A percentile compares a stretch with the other conserved stretches of the same genome.
These are phyloP conservation scores for Neurospora sp. DNA, from an alignment of 495 filamentous ascomycete genomes.

Conservation along the genomic window DNA sequence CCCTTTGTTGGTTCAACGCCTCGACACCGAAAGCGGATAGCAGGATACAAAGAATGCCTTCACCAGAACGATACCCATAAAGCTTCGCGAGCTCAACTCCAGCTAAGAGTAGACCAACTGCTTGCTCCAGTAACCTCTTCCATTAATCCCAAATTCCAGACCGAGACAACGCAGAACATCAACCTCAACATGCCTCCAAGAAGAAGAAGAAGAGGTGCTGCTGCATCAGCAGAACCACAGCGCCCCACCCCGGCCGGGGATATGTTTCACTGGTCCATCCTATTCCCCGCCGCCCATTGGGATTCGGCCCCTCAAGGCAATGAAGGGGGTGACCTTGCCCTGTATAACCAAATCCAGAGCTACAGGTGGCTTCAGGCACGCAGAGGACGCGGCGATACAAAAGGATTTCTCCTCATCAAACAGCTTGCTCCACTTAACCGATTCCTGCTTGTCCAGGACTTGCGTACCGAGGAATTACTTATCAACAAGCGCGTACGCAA, in stretches of 20 bases:
- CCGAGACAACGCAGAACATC: neutral
- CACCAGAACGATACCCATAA: neutral
- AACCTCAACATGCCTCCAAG: neutral
- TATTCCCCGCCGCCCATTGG: neutral
- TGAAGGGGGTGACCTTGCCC: neutral
- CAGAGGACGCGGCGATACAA: neutral
- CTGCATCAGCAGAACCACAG: neutral
- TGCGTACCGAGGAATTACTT: neutral
- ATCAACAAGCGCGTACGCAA: conserved; percentile 5
- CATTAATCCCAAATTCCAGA: neutral
- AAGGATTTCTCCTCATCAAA: conserved; percentile 5
- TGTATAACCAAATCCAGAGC: neutral
- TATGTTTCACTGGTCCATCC: neutral
- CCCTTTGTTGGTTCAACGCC: neutral
- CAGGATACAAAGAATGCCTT: neutral
- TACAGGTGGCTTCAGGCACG: neutral
- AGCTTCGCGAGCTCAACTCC: neutral
- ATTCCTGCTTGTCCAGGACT: conserved; percentile 1
- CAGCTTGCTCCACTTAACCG: neutral
- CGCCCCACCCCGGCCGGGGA: neutral
- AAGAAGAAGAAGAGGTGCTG: neutral
- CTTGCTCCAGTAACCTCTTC: neutral
- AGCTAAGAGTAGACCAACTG: neutral
- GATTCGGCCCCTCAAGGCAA: neutral
- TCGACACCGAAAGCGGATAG: neutral